Conservation (phyloP, 345 rosid species). For the Eucalyptus guilfoylei region DNA sequence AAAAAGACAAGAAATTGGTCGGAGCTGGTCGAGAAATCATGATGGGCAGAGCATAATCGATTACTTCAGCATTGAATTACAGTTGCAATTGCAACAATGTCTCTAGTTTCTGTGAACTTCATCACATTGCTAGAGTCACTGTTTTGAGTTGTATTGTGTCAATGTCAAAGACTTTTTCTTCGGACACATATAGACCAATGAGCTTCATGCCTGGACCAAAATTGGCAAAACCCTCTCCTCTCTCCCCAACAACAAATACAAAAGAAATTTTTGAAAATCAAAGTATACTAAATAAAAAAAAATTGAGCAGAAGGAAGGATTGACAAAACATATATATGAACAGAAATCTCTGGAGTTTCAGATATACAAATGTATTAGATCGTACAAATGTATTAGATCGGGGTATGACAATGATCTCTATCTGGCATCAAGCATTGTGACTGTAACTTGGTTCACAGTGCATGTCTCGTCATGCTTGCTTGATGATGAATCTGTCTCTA, state of each 20-base stretch:
- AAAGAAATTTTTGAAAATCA: background rate
- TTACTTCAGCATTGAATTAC: background rate
- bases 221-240: background rate
- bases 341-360: background rate
- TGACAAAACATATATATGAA: background rate
- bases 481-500: slow-evolving; percentile 49
- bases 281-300: background rate
- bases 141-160: background rate
- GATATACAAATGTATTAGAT: background rate
- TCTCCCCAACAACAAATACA: background rate
- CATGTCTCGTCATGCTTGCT: slow-evolving; percentile 41
- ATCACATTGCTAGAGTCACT: background rate
- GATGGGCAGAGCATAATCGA: background rate
- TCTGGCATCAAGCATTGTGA: slow-evolving; percentile 58
- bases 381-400: background rate
- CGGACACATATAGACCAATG: background rate
- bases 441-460: slow-evolving; percentile 73
- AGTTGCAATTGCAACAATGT: background rate
- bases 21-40: background rate
- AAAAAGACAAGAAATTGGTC: background rate
- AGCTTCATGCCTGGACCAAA: background rate
- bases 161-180: background rate
- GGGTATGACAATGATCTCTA: background rate
- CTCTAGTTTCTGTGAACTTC: background rate
- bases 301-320: background rate